phyloP scores from a whole-genome alignment of 192 early-diverging fungal species.

The Podila clonocystis region DNA sequence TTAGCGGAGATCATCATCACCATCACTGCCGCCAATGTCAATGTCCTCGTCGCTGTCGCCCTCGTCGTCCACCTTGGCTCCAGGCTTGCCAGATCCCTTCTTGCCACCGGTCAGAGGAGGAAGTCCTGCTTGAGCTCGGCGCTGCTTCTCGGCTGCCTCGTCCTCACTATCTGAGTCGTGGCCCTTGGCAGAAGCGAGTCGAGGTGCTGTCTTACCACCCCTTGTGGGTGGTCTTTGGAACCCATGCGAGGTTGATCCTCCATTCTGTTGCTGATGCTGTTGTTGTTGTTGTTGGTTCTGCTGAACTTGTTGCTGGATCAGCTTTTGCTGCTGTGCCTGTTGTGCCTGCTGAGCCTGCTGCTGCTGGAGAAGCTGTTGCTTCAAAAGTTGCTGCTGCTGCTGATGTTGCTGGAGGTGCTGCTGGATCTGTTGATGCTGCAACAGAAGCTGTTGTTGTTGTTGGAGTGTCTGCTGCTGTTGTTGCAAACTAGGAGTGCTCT shows the following conservation, averaged over 20 bases:
- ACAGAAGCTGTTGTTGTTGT: conserved; percentile 36
- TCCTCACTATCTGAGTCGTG: conserved; percentile 25
- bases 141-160: conserved; percentile 12
- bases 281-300: conserved; percentile 30
- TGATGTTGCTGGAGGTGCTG: conserved; percentile 40
- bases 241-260: background rate
- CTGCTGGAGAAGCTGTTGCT: conserved; percentile 37
- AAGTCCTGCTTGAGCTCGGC: background rate
- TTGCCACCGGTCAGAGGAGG: conserved; percentile 12
- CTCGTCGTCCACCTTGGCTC: conserved; percentile 27
- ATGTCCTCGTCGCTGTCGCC: conserved; percentile 64
- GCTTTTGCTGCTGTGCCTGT: conserved; percentile 35
- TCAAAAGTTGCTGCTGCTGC: conserved; percentile 39
- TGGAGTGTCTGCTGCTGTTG: conserved; percentile 31
- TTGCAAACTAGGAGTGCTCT: conserved; percentile 12
- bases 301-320: conserved; percentile 42
- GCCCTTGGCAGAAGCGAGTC: background rate
- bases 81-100: conserved; percentile 7
- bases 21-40: conserved; percentile 65
- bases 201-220: conserved; percentile 39
- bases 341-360: conserved; percentile 33
- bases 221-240: conserved; percentile 10
- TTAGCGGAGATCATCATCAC: conserved; percentile 65
- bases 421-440: conserved; percentile 45
- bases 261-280: conserved; percentile 1